A percentile compares a stretch with the other conserved stretches of the same genome.
These are phyloP conservation scores for Paraurostyla sp. DNA, from an alignment of 73 alveolate species.

Conservation along the genomic window DNA sequence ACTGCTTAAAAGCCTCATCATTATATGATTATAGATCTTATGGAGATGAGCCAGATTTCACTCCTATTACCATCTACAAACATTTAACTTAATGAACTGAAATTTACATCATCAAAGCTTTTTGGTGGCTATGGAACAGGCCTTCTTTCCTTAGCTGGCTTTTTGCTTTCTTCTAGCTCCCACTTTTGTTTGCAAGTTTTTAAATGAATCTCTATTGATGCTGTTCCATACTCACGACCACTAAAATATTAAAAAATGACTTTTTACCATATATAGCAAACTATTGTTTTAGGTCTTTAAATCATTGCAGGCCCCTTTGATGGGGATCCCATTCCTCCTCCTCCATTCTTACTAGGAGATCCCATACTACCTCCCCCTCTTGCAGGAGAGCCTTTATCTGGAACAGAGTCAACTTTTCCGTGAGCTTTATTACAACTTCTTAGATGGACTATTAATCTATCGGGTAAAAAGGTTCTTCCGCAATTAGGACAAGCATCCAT, in stretches of 20 bases:
- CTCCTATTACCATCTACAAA: constrained; percentile 22
- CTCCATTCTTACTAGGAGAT: too few relatives aligned
- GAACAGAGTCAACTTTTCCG: not conserved
- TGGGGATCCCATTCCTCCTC: not conserved
- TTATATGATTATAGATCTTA: constrained; percentile 77
- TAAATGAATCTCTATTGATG: constrained; percentile 85
- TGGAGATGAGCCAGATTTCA: constrained; percentile 58
- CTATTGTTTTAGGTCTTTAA: constrained; percentile 67
- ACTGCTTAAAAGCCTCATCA: constrained; percentile 83
- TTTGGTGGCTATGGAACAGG: constrained; percentile 83
- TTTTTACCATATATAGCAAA: constrained; percentile 78
- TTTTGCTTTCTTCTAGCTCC: constrained; percentile 81
- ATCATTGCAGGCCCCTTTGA: constrained; percentile 8
- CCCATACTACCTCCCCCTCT: not conserved
- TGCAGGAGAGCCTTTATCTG: not conserved
- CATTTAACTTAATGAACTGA: not conserved
- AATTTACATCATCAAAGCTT: constrained; percentile 66
- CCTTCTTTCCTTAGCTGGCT: constrained; percentile 87
- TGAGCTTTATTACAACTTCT: constrained; percentile 77
- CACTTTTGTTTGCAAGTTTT: constrained; percentile 84
- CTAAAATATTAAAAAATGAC: not conserved
- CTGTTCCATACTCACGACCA: constrained; percentile 93
- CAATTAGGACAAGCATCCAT: constrained; percentile 88
- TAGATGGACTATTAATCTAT: constrained; percentile 85
- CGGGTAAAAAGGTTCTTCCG: constrained; percentile 90